These are phyloP conservation scores for Bolboschoenus planiculmis DNA, from an alignment of 176 grass and related monocot species.

Conservation along the genomic window DNA sequence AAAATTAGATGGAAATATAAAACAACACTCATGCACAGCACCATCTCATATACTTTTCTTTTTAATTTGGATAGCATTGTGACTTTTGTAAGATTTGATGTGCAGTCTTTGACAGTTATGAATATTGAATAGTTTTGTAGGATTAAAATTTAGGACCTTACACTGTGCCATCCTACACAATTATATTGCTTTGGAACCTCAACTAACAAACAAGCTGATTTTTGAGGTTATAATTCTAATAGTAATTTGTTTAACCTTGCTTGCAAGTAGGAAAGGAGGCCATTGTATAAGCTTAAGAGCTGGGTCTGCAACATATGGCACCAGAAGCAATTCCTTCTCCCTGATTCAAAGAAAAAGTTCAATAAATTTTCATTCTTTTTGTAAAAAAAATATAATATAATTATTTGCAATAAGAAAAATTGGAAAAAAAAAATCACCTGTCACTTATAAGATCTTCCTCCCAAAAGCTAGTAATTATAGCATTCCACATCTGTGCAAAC, in stretches of 20 bases:
- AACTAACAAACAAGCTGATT: not conserved
- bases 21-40: too few relatives aligned
- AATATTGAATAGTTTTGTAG: not conserved
- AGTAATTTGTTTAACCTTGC: slow-evolving; percentile 52
- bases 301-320: slow-evolving; percentile 80
- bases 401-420: not conserved
- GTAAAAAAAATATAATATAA: too few relatives aligned
- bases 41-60: not conserved
- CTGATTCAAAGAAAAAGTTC: slow-evolving; percentile 27
- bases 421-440: slow-evolving; percentile 30
- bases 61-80: not conserved
- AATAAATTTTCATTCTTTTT: not conserved
- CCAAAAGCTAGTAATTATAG: slow-evolving; percentile 79
- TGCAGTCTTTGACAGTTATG: not conserved
- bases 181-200: not conserved
- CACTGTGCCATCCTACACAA: not conserved
- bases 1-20: not conserved
- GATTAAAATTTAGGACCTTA: not conserved
- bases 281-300: slow-evolving; percentile 67
- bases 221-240: not conserved
- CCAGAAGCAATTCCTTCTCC: slow-evolving; percentile 88
- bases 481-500: slow-evolving; percentile 98
- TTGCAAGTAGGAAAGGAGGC: slow-evolving; percentile 95
- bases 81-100: not conserved
- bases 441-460: slow-evolving; percentile 90